Base-by-base conservation (phyloP, 73 alveolate species). In the Tetrahymena elliotti region DNA sequence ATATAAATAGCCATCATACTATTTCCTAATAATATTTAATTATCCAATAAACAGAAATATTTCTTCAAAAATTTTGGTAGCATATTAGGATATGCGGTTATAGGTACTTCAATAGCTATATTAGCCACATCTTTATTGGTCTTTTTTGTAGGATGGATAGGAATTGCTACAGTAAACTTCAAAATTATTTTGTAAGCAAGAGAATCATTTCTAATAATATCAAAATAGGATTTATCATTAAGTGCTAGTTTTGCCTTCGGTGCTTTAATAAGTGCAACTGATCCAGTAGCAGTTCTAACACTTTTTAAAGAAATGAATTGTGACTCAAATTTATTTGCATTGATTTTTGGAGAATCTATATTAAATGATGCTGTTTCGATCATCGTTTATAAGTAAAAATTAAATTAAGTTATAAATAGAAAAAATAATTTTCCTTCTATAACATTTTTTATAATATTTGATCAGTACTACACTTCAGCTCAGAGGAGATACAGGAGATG, bases 261-360 rank as follows among this genome's bases (percentile, higher is more conserved):
- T 22, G 33, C 98, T 11, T 93, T 98, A 33, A 98, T 98, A 18
- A 97, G 99, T 6, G 97, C 99, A 1, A 98, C 99, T 53, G 99
- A 98, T 93, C 99, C 99, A 13, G 99, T 98, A 18, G 96, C 99
- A 33, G 99, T 98, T 1, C 97, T 98, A 3, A 96, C 99, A 10
- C 94, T 98, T 36, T 96, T 98, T 53, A 97, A 97, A 93, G 96
- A 95, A 52, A 39, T 97, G 93, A 94, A 96, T 38, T 98, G 98
- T 3, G 99, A 98, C 93, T 83, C 83, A 52, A 93, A 95, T 53
- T 93, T 98, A 13, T 96, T 97, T 84, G 93, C 97, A n/a, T 34
- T 97, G 24, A 95, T 98, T 9, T 98, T 97, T 96, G 99, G 99
- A 84, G 99, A 98, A 94, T 95, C 98, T 84, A 97, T 98, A 36